A percentile compares a stretch with the other conserved stretches of the same genome.
Evolutionary conservation across 2,329 filamentous ascomycete species (phyloP).

Genomic region (Ascochyta rabiei): DNA sequence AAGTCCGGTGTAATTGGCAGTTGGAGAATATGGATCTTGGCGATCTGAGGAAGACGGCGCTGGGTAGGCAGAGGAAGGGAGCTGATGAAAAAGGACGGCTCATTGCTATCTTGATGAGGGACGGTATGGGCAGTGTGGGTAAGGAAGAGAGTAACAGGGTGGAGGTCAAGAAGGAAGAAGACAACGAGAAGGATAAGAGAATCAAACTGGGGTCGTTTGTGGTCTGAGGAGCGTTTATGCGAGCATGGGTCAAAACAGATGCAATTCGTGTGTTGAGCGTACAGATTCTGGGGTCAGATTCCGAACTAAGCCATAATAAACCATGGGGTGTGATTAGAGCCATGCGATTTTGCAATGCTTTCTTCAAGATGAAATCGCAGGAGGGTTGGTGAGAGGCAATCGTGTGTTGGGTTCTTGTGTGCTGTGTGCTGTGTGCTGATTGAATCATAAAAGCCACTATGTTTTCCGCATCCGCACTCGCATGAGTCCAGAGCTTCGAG

Average conservation of each 20-base stretch:
- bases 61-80: not conserved
- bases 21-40: not conserved
- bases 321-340: no score
- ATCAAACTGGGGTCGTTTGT: not conserved
- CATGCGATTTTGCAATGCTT: no score
- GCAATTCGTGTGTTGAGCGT: no score
- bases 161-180: not conserved
- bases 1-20: not conserved
- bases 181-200: not conserved
- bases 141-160: no score
- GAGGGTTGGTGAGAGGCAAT: no score
- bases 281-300: no score
- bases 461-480: not conserved
- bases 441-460: not conserved
- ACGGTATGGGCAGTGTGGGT: no score
- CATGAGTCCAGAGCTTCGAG: no score
- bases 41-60: not conserved
- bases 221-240: not conserved
- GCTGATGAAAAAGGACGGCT: no score
- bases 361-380: no score
- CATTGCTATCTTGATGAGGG: no score
- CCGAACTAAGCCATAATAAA: no score
- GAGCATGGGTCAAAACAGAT: not conserved
- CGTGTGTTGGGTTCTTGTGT: not conserved
- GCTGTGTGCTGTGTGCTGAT: not conserved